Conservation (phyloP, 192 early-diverging fungal species). For the Mycoemilia scoparia region DNA sequence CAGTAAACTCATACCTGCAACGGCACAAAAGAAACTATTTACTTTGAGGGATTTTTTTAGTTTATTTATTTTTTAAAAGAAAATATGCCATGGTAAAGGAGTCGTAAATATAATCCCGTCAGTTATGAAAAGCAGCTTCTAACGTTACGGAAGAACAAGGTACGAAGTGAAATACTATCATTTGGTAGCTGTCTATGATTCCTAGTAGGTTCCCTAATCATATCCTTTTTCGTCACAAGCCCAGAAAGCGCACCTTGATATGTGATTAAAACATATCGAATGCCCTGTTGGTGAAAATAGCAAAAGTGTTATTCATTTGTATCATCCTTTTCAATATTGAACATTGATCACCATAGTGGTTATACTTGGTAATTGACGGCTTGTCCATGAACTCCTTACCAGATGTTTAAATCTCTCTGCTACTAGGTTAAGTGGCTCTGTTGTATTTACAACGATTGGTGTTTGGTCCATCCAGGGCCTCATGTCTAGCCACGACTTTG, state of each 20-base stretch:
- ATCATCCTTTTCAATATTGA: neutral
- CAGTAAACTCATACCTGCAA: too few species aligned
- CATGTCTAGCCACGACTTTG: slow-evolving; percentile 28
- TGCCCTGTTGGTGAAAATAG: slow-evolving; percentile 17
- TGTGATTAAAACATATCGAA: slow-evolving; percentile 40
- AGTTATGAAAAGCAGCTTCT: too few species aligned
- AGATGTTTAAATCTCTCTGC: slow-evolving; percentile 48
- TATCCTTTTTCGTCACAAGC: slow-evolving; percentile 55
- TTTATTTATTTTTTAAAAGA: too few species aligned
- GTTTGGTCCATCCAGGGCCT: slow-evolving; percentile 48
- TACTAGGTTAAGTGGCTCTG: slow-evolving; percentile 42
- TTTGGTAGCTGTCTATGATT: neutral
- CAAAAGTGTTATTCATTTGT: neutral
- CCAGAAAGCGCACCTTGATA: slow-evolving; percentile 40
- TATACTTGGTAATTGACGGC: neutral
- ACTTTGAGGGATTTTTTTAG: too few species aligned
- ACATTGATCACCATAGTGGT: too few species aligned
- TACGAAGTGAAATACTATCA: too few species aligned
- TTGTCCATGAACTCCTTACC: too few species aligned
- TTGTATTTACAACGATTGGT: slow-evolving; percentile 41
- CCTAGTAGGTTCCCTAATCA: slow-evolving; percentile 25
- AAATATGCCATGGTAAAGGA: too few species aligned
- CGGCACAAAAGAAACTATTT: too few species aligned
- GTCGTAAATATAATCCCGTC: too few species aligned
- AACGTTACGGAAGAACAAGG: too few species aligned